These are phyloP conservation scores for Ogataea glucozyma DNA, from an alignment of 805 yeast species.

Conservation along the genomic window DNA sequence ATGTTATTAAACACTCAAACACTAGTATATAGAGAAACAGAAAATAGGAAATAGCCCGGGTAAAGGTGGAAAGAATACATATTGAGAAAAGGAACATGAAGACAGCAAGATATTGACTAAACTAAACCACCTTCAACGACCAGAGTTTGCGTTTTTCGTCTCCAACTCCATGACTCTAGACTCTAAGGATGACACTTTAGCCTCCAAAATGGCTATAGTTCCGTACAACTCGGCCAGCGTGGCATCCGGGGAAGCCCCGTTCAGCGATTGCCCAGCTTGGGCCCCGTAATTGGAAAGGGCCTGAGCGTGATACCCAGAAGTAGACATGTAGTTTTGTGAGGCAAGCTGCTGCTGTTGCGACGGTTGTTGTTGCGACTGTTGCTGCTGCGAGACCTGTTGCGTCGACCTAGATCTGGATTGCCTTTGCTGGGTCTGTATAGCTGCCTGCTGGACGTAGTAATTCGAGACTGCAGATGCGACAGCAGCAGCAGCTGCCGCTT, in stretches of 20 bases:
- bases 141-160: constrained; percentile 13
- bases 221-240: constrained; percentile 19
- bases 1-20: constrained; percentile 1
- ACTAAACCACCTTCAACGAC: constrained; percentile 4
- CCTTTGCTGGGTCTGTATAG: constrained; percentile 22
- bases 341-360: constrained; percentile 8
- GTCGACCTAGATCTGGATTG: constrained; percentile 22
- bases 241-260: constrained; percentile 11
- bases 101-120: not conserved
- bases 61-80: not conserved
- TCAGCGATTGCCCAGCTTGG: constrained; percentile 7
- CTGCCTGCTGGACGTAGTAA: constrained; percentile 22
- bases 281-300: constrained; percentile 11
- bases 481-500: constrained; percentile 25
- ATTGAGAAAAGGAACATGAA: not conserved
- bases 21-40: constrained; percentile 4
- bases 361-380: constrained; percentile 13
- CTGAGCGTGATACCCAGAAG: constrained; percentile 15
- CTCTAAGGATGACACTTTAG: constrained; percentile 23
- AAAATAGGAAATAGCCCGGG: not conserved
- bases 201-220: constrained; percentile 24
- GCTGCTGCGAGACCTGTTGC: constrained; percentile 14
- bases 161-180: constrained; percentile 22
- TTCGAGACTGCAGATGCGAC: constrained; percentile 23
- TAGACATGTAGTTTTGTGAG: constrained; percentile 12